Base-by-base conservation (phyloP, 441 rosid genomes). In the Flueggea neowawraea region DNA sequence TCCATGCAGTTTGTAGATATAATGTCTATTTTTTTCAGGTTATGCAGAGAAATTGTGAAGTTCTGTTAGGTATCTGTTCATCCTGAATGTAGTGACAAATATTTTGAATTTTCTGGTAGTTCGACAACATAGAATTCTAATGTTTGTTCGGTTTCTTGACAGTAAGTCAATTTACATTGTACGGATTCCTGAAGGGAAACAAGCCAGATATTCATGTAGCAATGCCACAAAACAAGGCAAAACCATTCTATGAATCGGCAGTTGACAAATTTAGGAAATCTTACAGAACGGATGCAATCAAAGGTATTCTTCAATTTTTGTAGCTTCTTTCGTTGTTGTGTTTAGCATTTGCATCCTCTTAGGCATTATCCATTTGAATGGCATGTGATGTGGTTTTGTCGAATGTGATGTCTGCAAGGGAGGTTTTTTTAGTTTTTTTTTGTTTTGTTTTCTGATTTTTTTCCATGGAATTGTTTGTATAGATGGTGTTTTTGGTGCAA, bases 201-300 rank as follows among this genome's bases (percentile, higher is more conserved):
- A 94, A 90, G 82, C 96, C 93, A 0, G 96, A 94, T 81, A 90
- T 90, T 75, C 97, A 94, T 53, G 85, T 89, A 15, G 97, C 96
- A 0, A 89, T 93, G 96, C 85, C 98, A 0, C 95, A 96, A n/a
- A 78, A 87, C 71, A 80, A 78, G 60, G 97, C 98, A 0, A 87
- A 81, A 63, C 83, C 96, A 0, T 88, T 85, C 73, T 90, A 90
- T 52, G 87, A 82, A 43, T 79, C 87, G 12, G 60, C 89, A 48
- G 85, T 87, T 0, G 95, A 87, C 33, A 83, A 69, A 57, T 91
- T 89, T 63, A 72, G 63, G 44, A 83, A 71, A 67, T 69, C 91
- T 31, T 91, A 89, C 70, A 72, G 31, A 6, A 78, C 82, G 0
- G 88, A 87, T 57, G 82, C 83, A 9, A 48, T 91, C 1, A 83